phyloP scores from a whole-genome alignment of 106 monocot genomes.

The Acanthochlamys bracteata region DNA sequence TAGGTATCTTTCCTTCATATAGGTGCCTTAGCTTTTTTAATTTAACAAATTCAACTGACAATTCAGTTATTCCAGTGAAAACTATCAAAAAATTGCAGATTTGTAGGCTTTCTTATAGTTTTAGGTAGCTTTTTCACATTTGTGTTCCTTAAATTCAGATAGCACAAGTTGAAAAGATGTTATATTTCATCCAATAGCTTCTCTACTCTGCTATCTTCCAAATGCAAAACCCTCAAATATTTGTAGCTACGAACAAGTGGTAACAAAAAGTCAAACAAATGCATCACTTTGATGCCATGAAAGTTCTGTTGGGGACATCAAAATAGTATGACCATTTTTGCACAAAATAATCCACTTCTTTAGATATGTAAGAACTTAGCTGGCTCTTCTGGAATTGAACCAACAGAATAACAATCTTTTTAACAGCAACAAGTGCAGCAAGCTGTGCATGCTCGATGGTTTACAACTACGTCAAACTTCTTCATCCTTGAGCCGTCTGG shows the following conservation, averaged over 20 bases:
- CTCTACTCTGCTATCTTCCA: background rate
- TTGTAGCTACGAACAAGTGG: background rate
- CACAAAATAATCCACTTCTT: background rate
- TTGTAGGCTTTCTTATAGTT: slow-evolving; percentile 8
- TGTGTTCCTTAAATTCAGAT: slow-evolving; percentile 31
- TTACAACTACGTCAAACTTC: no score
- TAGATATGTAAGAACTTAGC: background rate
- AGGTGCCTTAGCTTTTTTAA: slow-evolving; percentile 11
- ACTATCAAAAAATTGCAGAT: slow-evolving; percentile 24
- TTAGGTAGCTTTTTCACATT: slow-evolving; percentile 8
- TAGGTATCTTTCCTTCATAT: background rate
- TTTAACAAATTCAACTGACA: slow-evolving; percentile 3
- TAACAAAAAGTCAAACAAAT: no score
- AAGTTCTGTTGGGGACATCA: background rate
- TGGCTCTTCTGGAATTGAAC: background rate
- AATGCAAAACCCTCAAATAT: slow-evolving; percentile 24
- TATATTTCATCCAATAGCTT: background rate
- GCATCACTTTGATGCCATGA: background rate
- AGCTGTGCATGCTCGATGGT: slow-evolving; percentile 4
- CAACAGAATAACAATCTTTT: background rate
- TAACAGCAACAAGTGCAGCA: background rate
- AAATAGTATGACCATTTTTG: background rate
- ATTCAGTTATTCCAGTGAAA: background rate
- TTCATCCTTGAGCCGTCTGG: no score
- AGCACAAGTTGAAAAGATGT: slow-evolving; percentile 14